Evolutionary conservation across 2,329 filamentous ascomycete species (phyloP).

Genomic region (Chrysosporium keratinophilum): DNA sequence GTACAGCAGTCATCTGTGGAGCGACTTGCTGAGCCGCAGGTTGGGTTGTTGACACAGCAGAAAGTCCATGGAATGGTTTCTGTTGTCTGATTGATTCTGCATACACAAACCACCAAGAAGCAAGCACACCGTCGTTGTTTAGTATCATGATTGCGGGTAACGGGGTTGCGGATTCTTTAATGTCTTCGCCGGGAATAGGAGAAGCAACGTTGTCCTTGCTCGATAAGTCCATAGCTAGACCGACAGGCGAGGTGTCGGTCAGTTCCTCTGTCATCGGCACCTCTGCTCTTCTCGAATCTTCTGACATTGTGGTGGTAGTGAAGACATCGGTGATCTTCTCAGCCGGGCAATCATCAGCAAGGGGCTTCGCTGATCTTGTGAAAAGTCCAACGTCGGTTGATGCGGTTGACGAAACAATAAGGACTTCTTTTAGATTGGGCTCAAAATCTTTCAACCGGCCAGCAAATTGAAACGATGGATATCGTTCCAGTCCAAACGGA

Average conservation of each 20-base stretch:
- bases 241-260: conserved; percentile 67
- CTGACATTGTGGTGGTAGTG: conserved; percentile 59
- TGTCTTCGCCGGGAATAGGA: conserved; percentile 67
- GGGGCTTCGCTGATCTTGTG: conserved; percentile 58
- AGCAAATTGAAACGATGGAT: conserved; percentile 66
- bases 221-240: conserved; percentile 74
- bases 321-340: conserved; percentile 57
- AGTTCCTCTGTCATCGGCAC: conserved; percentile 58
- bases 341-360: conserved; percentile 52
- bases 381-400: conserved; percentile 70
- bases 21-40: conserved; percentile 22
- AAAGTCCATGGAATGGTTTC: conserved; percentile 61
- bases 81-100: conserved; percentile 69
- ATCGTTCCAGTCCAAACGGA: conserved; percentile 55
- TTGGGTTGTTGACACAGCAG: conserved; percentile 27
- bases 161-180: conserved; percentile 67
- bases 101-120: conserved; percentile 87
- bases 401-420: conserved; percentile 73
- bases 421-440: conserved; percentile 66
- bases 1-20: conserved; percentile 17
- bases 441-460: conserved; percentile 68
- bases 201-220: conserved; percentile 65
- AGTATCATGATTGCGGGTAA: conserved; percentile 74
- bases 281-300: conserved; percentile 64
- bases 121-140: conserved; percentile 78